Conservation (phyloP, 345 rosid genomes). For the Triadica sebifera region DNA sequence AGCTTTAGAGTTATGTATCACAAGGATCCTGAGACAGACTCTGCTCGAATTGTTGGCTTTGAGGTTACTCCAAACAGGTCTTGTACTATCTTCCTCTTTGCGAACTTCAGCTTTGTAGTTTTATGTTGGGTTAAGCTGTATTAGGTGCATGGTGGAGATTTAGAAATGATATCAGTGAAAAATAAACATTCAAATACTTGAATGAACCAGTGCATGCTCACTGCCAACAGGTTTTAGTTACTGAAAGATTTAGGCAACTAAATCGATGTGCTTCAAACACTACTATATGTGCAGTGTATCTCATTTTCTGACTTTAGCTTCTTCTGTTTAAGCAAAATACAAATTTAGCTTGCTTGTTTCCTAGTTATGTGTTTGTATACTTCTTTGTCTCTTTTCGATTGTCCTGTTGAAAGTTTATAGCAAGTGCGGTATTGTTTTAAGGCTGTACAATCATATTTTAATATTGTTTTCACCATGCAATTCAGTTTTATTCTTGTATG, state of each 20-base stretch:
- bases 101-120: not conserved
- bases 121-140: not conserved
- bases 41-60: constrained; percentile 95
- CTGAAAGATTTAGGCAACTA: not conserved
- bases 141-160: not conserved
- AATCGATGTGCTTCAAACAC: not conserved
- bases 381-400: not conserved
- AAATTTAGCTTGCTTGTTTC: not conserved
- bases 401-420: not conserved
- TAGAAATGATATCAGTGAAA: not conserved
- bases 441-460: not conserved
- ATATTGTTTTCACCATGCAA: not conserved
- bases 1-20: constrained; percentile 94
- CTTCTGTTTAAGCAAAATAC: not conserved
- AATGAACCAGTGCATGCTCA: not conserved
- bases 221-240: not conserved
- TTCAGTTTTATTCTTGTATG: not conserved
- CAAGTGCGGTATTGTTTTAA: not conserved
- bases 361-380: not conserved
- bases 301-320: not conserved
- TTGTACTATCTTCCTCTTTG: constrained; percentile 11
- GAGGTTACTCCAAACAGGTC: constrained; percentile 94
- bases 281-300: not conserved
- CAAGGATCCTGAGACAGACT: constrained; percentile 71
- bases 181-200: not conserved